Base-by-base conservation (phyloP, 2,329 filamentous ascomycete genomes). In the Fusarium sublunatum region DNA sequence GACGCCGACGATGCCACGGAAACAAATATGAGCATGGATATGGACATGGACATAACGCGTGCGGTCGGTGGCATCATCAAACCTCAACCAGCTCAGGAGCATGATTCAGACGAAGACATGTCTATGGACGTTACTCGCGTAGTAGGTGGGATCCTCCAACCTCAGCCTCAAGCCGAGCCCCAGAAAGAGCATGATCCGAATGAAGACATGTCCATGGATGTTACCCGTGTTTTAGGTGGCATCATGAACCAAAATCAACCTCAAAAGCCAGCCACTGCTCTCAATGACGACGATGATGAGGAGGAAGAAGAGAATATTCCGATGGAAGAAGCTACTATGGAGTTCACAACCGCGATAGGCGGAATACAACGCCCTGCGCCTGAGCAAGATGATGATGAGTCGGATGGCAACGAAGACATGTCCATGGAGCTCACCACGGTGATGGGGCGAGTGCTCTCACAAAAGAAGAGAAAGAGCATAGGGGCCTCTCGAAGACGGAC, bases 41-140 rank as follows among this genome's bases (percentile, higher is more conserved):
- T 81, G 70, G 78, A 79, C 6, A 79, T 81, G 75, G 80, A 81
- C 8, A 80, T 86, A 68, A 87, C 85, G 3, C 76, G 74, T 39
- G 80, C 82, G 8, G 77, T 86, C 40, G 86, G 86, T 5, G 79
- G 82, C n/a, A 87, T 87, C 39, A 70, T 83, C 35, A 75, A 72
- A 60, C 24, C 81, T 47, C 71, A 81, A 24, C 73, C 78, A 6
- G 81, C 83, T 11, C 80, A 81, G 11, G 73, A 76, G 13, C 35
- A 40, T 10, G 68, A 73, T 3, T 79, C 83, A 24, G 83, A 85
- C 19, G 85, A 87, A 63, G 91, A 93, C 35, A 88, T 96, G 82
- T 95, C 92, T 22, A 97, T 98, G 94, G 94, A 98, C 69, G 91
- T 97, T 7, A 97, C 94, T 2, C 87, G 86, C 51, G 91, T 87